Percentiles rank a stretch among this genome's conserved stretches.
Conservation (phyloP, 148 eudicot genomes). For the Nyssa sinensis region DNA sequence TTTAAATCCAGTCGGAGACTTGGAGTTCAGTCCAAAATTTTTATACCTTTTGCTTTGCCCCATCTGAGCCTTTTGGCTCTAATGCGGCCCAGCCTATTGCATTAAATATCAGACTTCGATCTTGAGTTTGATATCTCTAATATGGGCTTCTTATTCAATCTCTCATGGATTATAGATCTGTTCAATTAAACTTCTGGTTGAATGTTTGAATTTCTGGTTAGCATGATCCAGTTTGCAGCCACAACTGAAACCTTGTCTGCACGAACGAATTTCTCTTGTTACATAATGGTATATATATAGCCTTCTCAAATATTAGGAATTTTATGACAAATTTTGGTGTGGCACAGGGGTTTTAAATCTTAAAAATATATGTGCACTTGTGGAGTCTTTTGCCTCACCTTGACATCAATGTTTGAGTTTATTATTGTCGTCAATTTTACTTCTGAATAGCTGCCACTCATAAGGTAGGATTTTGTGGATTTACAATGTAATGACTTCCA, state of each 20-base stretch:
- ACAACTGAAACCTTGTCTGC: neutral
- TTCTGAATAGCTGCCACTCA: neutral
- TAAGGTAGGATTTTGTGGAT: neutral
- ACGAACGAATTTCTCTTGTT: constrained; percentile 1
- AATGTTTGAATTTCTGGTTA: neutral
- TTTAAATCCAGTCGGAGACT: too few relatives aligned
- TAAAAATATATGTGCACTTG: neutral
- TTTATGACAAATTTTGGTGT: neutral
- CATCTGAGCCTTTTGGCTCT: neutral
- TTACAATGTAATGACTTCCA: neutral
- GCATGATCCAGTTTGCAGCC: neutral
- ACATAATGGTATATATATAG: neutral
- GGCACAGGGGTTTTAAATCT: neutral
- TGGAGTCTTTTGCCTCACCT: neutral
- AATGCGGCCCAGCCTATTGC: neutral
- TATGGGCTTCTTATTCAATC: neutral
- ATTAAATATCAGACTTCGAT: neutral
- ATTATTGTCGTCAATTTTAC: neutral
- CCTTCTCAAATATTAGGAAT: neutral
- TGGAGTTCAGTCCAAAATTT: too few relatives aligned
- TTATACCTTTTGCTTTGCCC: neutral
- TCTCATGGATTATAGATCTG: neutral
- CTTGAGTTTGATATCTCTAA: neutral
- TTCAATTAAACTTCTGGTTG: neutral
- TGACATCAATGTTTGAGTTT: neutral